Percentiles rank a stretch among this genome's conserved stretches.
These are phyloP conservation scores for Vitis labrusca DNA, from an alignment of 164 flowering plant species.

Conservation along the genomic window DNA sequence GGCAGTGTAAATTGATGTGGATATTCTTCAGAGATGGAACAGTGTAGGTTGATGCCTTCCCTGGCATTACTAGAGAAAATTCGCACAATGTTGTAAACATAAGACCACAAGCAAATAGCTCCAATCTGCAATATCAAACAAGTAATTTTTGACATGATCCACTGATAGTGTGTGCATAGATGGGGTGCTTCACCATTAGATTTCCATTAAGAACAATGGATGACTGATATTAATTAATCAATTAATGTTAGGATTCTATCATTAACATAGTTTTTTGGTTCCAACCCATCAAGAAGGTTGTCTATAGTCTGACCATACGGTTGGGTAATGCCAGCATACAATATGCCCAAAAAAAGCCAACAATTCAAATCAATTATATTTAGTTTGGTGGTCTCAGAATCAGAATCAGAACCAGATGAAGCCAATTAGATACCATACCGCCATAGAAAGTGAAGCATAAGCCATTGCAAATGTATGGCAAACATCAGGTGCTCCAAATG, in stretches of 20 bases:
- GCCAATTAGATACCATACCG: conserved; percentile 16
- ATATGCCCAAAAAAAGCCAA: too few relatives aligned
- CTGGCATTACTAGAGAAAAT: conserved; percentile 27
- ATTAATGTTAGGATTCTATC: too few relatives aligned
- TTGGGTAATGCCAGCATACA: too few relatives aligned
- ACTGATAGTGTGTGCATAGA: too few relatives aligned
- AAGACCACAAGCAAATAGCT: conserved; percentile 70
- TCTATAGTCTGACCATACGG: too few relatives aligned
- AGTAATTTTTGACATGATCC: not conserved
- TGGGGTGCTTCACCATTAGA: too few relatives aligned
- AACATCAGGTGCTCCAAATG: conserved; percentile 40
- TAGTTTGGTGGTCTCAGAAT: too few relatives aligned
- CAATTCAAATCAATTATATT: not conserved
- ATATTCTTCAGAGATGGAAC: conserved; percentile 11
- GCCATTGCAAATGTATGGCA: conserved; percentile 38
- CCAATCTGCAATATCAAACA: conserved; percentile 48
- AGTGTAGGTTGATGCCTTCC: conserved; percentile 15
- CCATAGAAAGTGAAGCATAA: conserved; percentile 46
- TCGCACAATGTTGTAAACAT: conserved; percentile 61
- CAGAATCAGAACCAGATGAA: not conserved
- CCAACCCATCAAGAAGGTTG: too few relatives aligned
- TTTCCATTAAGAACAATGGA: too few relatives aligned
- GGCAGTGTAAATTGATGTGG: conserved; percentile 16
- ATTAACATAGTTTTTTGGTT: too few relatives aligned
- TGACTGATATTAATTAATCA: too few relatives aligned